Evolutionary conservation across 106 monocot genomes (phyloP).

Genomic region (Platanthera zijinensis): DNA sequence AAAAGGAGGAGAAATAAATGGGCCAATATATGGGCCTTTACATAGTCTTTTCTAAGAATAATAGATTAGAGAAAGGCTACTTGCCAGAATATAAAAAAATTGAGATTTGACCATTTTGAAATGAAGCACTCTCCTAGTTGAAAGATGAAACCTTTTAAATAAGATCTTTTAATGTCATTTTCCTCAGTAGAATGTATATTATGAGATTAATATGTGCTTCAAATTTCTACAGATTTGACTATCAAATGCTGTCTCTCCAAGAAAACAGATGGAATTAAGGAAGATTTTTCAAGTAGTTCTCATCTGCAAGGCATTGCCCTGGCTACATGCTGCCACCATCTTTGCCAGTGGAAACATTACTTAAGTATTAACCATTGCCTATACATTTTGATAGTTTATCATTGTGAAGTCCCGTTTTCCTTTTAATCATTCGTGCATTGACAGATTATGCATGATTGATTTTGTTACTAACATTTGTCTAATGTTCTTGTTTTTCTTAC

Average conservation of each 20-base stretch:
- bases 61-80: too few relatives aligned
- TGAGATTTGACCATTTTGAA: too few relatives aligned
- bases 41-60: too few relatives aligned
- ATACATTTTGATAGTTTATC: not conserved
- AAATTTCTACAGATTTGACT: constrained; percentile 58
- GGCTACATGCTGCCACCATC: constrained; percentile 98
- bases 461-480: too few relatives aligned
- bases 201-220: not conserved
- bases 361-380: constrained; percentile 37
- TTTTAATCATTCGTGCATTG: not conserved
- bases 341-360: constrained; percentile 96
- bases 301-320: constrained; percentile 67
- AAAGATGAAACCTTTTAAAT: too few relatives aligned
- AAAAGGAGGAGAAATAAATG: too few relatives aligned
- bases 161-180: too few relatives aligned
- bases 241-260: constrained; percentile 60
- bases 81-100: too few relatives aligned
- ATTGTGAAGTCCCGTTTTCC: not conserved
- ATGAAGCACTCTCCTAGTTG: too few relatives aligned
- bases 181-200: not conserved
- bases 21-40: too few relatives aligned
- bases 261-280: constrained; percentile 3
- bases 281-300: constrained; percentile 6
- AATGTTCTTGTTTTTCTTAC: too few relatives aligned
- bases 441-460: too few relatives aligned